Conservation (phyloP, 345 rosid genomes). For the Syzygium aqueum region DNA sequence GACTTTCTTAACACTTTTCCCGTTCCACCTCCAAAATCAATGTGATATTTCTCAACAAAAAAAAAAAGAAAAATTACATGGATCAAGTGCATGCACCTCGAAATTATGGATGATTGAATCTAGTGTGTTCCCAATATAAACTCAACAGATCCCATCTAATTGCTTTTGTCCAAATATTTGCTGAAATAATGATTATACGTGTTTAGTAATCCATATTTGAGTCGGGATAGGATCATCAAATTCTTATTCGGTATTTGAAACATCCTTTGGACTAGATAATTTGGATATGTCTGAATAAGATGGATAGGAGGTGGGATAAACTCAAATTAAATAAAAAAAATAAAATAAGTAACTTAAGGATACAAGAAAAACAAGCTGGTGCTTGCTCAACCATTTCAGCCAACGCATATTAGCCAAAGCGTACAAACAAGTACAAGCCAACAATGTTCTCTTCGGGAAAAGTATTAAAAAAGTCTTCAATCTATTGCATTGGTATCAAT, state of each 20-base stretch:
- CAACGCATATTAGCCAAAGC: slow-evolving; percentile 2
- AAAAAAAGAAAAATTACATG: background rate
- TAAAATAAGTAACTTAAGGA: no score
- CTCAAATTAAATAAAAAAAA: no score
- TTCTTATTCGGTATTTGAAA: no score
- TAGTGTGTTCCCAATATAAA: background rate
- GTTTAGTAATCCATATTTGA: background rate
- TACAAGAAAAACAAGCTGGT: no score
- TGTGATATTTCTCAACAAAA: background rate
- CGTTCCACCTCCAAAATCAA: background rate
- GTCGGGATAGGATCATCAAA: no score
- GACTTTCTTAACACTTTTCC: no score
- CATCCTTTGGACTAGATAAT: no score
- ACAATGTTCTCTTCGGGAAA: slow-evolving; percentile 21
- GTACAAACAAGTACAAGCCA: slow-evolving; percentile 83
- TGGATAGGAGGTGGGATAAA: no score
- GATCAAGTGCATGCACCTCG: background rate
- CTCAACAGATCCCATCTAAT: background rate
- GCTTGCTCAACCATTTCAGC: no score
- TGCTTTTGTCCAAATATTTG: background rate
- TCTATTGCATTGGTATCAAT: no score
- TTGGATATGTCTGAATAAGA: no score
- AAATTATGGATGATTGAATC: background rate
- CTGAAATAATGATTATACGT: background rate
- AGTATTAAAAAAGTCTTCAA: no score